Percentiles rank a stretch among this genome's conserved stretches.
phyloP scores from a whole-genome alignment of 345 rosid genomes.

The Camelina neglecta region DNA sequence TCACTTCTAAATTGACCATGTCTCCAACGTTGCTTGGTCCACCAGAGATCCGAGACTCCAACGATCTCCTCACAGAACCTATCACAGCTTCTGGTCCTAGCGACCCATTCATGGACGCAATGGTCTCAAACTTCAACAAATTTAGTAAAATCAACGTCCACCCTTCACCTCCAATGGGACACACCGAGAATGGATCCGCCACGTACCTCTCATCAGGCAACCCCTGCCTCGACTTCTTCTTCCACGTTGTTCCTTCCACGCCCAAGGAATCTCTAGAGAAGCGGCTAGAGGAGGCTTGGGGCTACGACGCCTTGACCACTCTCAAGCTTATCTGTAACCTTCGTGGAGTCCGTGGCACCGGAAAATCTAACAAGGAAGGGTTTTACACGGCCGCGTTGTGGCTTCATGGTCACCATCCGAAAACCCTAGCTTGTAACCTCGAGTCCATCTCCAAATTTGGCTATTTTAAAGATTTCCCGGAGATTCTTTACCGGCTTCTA shows the following conservation, averaged over 20 bases:
- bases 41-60: background rate
- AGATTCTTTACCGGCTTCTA: background rate
- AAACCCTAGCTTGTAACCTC: slow-evolving; percentile 7
- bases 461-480: background rate
- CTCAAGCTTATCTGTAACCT: slow-evolving; percentile 1
- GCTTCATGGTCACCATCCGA: background rate
- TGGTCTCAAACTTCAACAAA: background rate
- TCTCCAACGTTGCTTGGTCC: background rate
- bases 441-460: background rate
- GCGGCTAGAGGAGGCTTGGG: background rate
- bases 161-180: background rate
- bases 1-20: no score
- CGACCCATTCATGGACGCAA: background rate
- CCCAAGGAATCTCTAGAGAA: background rate
- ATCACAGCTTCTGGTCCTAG: background rate
- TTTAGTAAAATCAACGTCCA: background rate
- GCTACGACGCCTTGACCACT: background rate
- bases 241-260: background rate
- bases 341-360: slow-evolving; percentile 4
- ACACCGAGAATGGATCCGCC: background rate
- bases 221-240: background rate
- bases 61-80: background rate
- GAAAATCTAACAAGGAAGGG: background rate
- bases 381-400: background rate
- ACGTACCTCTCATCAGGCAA: background rate